phyloP scores from a whole-genome alignment of 2,329 filamentous ascomycete genomes.

The Claviceps maximensis region DNA sequence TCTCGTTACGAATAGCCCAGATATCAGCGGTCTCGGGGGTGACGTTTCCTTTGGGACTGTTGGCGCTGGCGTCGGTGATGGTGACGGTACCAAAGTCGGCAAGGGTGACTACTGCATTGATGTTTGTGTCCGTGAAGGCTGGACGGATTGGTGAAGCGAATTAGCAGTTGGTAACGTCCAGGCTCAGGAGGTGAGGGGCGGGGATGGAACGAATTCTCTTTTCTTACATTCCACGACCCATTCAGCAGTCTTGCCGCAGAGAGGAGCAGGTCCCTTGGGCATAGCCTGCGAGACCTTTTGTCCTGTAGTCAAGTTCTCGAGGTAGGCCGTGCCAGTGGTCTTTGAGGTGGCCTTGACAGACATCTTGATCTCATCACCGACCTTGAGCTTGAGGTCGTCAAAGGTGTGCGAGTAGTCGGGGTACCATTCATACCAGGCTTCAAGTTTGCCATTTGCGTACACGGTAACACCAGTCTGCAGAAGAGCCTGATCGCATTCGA shows the following conservation, averaged over 20 bases:
- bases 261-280: slow-evolving; percentile 24
- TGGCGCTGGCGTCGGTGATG: slow-evolving; percentile 13
- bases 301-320: slow-evolving; percentile 37
- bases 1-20: slow-evolving; percentile 33
- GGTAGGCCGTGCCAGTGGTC: slow-evolving; percentile 14
- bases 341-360: slow-evolving; percentile 14
- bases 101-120: slow-evolving; percentile 15
- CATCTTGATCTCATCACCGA: slow-evolving; percentile 20
- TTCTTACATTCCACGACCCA: slow-evolving; percentile 42
- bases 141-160: not conserved
- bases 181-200: too few species aligned
- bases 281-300: slow-evolving; percentile 38
- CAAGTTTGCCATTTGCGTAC: slow-evolving; percentile 21
- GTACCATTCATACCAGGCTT: slow-evolving; percentile 31
- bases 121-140: slow-evolving; percentile 15
- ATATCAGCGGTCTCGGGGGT: slow-evolving; percentile 56
- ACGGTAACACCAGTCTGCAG: slow-evolving; percentile 31
- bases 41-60: slow-evolving; percentile 25
- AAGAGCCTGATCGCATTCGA: slow-evolving; percentile 26
- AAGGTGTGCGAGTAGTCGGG: slow-evolving; percentile 24
- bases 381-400: slow-evolving; percentile 16
- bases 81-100: slow-evolving; percentile 18
- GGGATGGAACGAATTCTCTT: too few species aligned
- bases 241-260: slow-evolving; percentile 45
- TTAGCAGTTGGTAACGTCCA: too few species aligned